Percentiles rank a stretch among this genome's conserved stretches.
Evolutionary conservation across 2,329 filamentous ascomycete genomes (phyloP).

Genomic region (Colletotrichum gigasporum): DNA sequence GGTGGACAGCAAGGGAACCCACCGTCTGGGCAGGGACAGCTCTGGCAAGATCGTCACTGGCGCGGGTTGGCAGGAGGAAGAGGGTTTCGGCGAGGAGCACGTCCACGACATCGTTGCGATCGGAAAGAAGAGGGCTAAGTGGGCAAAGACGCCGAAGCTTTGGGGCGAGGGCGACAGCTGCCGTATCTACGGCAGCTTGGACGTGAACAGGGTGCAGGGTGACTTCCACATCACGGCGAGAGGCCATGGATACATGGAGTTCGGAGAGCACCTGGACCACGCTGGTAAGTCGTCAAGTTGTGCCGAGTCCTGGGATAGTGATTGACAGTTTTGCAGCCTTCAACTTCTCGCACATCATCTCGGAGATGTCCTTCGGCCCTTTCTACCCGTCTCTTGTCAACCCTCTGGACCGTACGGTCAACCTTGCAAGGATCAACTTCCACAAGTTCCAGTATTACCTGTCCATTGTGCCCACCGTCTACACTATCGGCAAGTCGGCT

Average conservation of each 20-base stretch:
- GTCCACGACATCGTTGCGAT: slow-evolving; percentile 90
- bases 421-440: slow-evolving; percentile 79
- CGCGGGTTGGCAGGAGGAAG: slow-evolving; percentile 71
- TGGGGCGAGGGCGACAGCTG: slow-evolving; percentile 75
- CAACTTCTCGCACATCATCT: slow-evolving; percentile 98
- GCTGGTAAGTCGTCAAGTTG: slow-evolving; percentile 63
- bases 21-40: slow-evolving; percentile 65
- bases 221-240: slow-evolving; percentile 98
- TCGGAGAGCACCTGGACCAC: slow-evolving; percentile 84
- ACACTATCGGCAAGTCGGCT: slow-evolving; percentile 68
- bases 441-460: slow-evolving; percentile 99
- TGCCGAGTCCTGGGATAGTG: background rate
- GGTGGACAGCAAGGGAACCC: slow-evolving; percentile 75
- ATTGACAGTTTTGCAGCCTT: slow-evolving; percentile 67
- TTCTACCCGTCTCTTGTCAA: slow-evolving; percentile 95
- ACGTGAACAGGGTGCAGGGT: slow-evolving; percentile 96
- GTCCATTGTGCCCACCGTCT: slow-evolving; percentile 92
- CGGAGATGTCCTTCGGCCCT: slow-evolving; percentile 95
- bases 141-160: slow-evolving; percentile 79
- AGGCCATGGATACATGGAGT: slow-evolving; percentile 92
- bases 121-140: slow-evolving; percentile 69
- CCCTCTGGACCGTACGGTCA: slow-evolving; percentile 91
- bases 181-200: slow-evolving; percentile 87
- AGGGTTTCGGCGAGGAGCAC: slow-evolving; percentile 81
- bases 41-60: slow-evolving; percentile 65